phyloP scores from a whole-genome alignment of 1,139 yeast genomes.

The Pichia sp. region DNA sequence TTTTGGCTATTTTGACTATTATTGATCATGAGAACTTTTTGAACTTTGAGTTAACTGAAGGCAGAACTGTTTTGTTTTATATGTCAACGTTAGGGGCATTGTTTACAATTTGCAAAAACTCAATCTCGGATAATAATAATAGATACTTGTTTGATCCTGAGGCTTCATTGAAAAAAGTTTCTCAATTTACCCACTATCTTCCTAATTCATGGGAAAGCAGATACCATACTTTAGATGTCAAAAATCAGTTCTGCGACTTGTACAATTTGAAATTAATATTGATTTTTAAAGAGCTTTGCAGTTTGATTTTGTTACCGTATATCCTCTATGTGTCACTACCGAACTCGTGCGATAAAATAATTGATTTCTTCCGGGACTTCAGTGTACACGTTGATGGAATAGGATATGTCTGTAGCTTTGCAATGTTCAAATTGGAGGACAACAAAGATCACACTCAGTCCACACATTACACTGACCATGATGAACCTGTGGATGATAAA shows the following conservation, averaged over 20 bases:
- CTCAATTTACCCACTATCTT: constrained; percentile 83
- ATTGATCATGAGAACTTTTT: constrained; percentile 88
- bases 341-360: constrained; percentile 62
- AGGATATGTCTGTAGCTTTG: constrained; percentile 91
- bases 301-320: constrained; percentile 81
- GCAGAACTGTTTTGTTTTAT: constrained; percentile 78
- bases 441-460: constrained; percentile 38
- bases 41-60: constrained; percentile 81
- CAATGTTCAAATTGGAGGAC: constrained; percentile 79
- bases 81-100: constrained; percentile 76
- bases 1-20: constrained; percentile 77
- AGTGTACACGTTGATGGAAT: constrained; percentile 90
- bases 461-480: constrained; percentile 44
- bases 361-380: constrained; percentile 86
- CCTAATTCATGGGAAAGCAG: constrained; percentile 84
- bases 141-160: constrained; percentile 81
- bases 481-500: constrained; percentile 39
- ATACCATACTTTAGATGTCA: constrained; percentile 78
- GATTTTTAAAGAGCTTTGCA: constrained; percentile 72
- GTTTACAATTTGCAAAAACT: constrained; percentile 39
- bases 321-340: constrained; percentile 82
- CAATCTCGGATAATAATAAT: constrained; percentile 43
- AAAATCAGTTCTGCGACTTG: constrained; percentile 72
- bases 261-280: constrained; percentile 71
- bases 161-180: constrained; percentile 68